These are phyloP conservation scores for Neurospora africana DNA, from an alignment of 495 filamentous ascomycete genomes.

Conservation along the genomic window DNA sequence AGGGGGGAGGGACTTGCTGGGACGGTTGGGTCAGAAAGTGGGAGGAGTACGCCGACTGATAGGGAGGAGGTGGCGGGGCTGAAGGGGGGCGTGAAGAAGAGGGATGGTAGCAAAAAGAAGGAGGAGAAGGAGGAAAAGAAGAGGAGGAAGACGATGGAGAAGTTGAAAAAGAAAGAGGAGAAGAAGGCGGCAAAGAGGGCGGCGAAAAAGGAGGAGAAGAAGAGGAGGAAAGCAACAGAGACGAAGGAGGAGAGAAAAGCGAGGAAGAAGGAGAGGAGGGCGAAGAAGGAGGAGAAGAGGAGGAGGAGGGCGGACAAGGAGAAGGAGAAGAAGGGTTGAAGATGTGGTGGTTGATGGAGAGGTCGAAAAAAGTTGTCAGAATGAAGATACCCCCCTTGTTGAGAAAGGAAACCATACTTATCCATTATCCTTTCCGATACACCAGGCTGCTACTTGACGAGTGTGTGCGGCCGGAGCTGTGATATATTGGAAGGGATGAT, in stretches of 20 bases:
- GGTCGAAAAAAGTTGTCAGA: neutral
- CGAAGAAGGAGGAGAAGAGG: conserved; percentile 34
- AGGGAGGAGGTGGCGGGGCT: neutral
- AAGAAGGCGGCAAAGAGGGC: conserved; percentile 12
- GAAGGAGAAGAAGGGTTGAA: neutral
- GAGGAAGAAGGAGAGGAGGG: conserved; percentile 33
- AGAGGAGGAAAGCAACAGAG: conserved; percentile 14
- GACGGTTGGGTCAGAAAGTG: conserved; percentile 27
- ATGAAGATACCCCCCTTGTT: neutral
- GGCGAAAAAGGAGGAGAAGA: conserved; percentile 16
- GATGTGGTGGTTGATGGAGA: neutral
- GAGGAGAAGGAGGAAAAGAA: conserved; percentile 23
- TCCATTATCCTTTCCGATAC: neutral
- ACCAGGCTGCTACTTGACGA: neutral
- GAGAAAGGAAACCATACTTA: neutral
- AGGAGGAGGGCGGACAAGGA: conserved; percentile 9
- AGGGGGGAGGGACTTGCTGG: conserved; percentile 62
- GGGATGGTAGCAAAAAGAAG: conserved; percentile 30
- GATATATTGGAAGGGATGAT: neutral
- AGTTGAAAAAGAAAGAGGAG: conserved; percentile 8
- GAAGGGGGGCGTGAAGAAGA: conserved; percentile 8
- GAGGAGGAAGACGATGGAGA: conserved; percentile 14
- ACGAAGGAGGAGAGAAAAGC: conserved; percentile 32
- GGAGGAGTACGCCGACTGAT: neutral
- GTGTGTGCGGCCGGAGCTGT: neutral